Percentiles rank a stretch among this genome's conserved stretches.
These are phyloP conservation scores for Extremus antarcticus DNA, from an alignment of 495 filamentous ascomycete species.

Conservation along the genomic window DNA sequence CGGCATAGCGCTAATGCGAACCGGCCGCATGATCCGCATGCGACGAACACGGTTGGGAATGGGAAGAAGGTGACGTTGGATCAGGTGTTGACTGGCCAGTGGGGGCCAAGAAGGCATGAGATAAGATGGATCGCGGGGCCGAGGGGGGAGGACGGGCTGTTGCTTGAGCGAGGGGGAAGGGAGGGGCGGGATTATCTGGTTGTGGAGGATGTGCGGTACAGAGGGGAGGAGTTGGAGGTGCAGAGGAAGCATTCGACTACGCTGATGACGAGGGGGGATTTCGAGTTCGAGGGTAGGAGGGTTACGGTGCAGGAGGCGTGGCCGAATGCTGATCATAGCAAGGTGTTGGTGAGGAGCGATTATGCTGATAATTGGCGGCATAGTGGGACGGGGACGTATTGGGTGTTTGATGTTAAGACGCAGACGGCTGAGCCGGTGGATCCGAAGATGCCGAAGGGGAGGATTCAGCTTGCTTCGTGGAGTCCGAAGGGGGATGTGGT, in stretches of 20 bases:
- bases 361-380: constrained; percentile 72
- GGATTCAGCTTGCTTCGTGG: constrained; percentile 81
- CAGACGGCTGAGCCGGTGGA: constrained; percentile 73
- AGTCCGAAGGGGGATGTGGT: constrained; percentile 77
- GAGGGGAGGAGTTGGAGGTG: constrained; percentile 33
- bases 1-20: constrained; percentile 42
- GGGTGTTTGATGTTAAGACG: constrained; percentile 83
- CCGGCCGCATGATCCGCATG: constrained; percentile 51
- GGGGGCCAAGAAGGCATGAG: constrained; percentile 54
- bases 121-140: constrained; percentile 85
- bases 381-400: constrained; percentile 75
- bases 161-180: constrained; percentile 54
- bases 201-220: constrained; percentile 71
- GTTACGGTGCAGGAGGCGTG: constrained; percentile 48
- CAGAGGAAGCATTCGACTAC: constrained; percentile 39
- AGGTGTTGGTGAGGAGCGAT: constrained; percentile 68
- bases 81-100: constrained; percentile 63
- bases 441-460: constrained; percentile 50
- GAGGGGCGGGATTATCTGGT: constrained; percentile 59
- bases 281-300: constrained; percentile 44
- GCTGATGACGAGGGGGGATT: constrained; percentile 59
- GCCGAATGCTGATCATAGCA: constrained; percentile 75
- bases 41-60: constrained; percentile 50
- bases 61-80: constrained; percentile 74
- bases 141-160: constrained; percentile 73